Evolutionary conservation across 179 eudicot species (phyloP).

Genomic region (Drosera spatulata): DNA sequence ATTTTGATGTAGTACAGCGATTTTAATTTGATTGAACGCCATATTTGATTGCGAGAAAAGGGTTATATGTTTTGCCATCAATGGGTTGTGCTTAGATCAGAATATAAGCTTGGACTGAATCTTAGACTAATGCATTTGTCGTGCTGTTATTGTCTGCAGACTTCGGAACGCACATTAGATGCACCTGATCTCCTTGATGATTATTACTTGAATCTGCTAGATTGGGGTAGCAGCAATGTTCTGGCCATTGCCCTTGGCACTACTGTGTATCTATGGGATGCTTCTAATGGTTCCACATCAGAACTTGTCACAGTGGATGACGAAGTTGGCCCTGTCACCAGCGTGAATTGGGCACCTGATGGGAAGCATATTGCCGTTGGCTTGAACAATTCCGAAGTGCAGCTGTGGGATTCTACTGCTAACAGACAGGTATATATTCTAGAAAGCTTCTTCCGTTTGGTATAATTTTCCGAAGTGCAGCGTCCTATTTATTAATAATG

Average conservation of each 20-base stretch:
- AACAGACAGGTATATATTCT: constrained; percentile 34
- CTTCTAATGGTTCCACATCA: constrained; percentile 34
- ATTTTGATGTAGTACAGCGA: too few relatives aligned
- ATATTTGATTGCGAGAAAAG: too few relatives aligned
- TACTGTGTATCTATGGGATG: constrained; percentile 44
- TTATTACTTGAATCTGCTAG: constrained; percentile 68
- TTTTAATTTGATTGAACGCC: too few relatives aligned
- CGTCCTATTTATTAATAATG: too few relatives aligned
- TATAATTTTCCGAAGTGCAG: too few relatives aligned
- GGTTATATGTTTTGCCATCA: too few relatives aligned
- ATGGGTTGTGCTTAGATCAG: too few relatives aligned
- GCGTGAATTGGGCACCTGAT: constrained; percentile 88
- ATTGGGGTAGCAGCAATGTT: constrained; percentile 82
- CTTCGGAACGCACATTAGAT: constrained; percentile 78
- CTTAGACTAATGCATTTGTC: too few relatives aligned
- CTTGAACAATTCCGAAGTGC: constrained; percentile 64
- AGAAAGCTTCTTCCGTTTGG: too few relatives aligned
- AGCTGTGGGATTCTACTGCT: constrained; percentile 81
- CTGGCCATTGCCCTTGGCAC: constrained; percentile 51
- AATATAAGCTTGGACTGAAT: too few relatives aligned
- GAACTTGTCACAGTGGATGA: constrained; percentile 34
- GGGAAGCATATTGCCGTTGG: constrained; percentile 79
- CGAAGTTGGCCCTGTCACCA: constrained; percentile 57
- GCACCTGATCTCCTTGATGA: constrained; percentile 82
- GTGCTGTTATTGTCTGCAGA: constrained; percentile 23